These are phyloP conservation scores for Cairneyella variabilis DNA, from an alignment of 495 filamentous ascomycete genomes.

Conservation along the genomic window DNA sequence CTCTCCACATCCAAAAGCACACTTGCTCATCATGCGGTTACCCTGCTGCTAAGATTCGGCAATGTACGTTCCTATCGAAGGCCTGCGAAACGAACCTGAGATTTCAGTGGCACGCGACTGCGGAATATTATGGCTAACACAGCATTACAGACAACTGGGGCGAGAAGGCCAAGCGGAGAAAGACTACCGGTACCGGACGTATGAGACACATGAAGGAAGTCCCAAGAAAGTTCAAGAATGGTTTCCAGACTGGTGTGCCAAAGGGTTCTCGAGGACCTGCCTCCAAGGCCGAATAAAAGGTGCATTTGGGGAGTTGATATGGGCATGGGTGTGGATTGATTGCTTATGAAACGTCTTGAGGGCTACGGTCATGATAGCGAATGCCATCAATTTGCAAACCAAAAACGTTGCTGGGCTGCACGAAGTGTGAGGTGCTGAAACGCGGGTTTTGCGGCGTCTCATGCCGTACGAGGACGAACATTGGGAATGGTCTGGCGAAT, in stretches of 20 bases:
- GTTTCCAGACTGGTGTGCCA: constrained; percentile 85
- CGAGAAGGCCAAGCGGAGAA: constrained; percentile 99
- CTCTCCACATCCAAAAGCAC: constrained; percentile 99
- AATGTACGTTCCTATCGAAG: constrained; percentile 75
- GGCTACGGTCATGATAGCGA: constrained; percentile 26
- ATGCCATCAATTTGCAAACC: constrained; percentile 25
- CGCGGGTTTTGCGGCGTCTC: no score
- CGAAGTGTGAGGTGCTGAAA: no score
- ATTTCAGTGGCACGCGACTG: constrained; percentile 13
- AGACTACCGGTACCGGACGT: constrained; percentile 94
- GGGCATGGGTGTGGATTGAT: constrained; percentile 23
- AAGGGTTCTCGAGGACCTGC: constrained; percentile 74
- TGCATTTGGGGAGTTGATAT: constrained; percentile 23
- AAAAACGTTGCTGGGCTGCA: no score
- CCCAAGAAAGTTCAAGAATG: constrained; percentile 89
- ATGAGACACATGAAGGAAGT: constrained; percentile 89
- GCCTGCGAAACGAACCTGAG: not conserved
- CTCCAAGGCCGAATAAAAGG: constrained; percentile 24
- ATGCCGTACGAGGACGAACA: not conserved
- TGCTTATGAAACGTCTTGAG: constrained; percentile 21
- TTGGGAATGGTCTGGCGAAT: not conserved
- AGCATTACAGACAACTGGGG: constrained; percentile 84
- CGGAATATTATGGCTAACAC: constrained; percentile 17
- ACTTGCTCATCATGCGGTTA: constrained; percentile 97
- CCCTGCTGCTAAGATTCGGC: constrained; percentile 91